Base-by-base conservation (phyloP, 371 early-diverging fungal species). In the Rhizomucor pusillus region DNA sequence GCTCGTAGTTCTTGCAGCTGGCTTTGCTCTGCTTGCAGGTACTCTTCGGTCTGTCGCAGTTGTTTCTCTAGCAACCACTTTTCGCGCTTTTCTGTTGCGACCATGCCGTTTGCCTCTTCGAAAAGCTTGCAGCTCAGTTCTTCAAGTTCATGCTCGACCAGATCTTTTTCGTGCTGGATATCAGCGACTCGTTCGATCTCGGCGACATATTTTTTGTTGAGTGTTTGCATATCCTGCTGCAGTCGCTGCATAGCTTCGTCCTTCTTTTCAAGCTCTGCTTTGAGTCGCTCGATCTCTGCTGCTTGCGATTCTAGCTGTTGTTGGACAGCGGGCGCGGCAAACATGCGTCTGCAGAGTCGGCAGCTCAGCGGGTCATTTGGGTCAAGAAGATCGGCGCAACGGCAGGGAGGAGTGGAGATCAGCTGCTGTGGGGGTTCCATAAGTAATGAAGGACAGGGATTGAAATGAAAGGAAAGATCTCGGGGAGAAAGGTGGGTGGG, bases 21-120 rank as follows among this genome's bases (percentile, higher is more conserved):
- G 55, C 75, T 71, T 29, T 82, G 79, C 69, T 91, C 90, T 19
- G 77, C 79, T 4, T 65, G 60, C 36, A 91, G 67, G 24, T 86
- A 82, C 51, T 83, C 84, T 59, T 84, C 75, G 14, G 89, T 77
- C 35, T 75, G 73, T 34, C 64, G 67, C 23, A 79, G 55, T 36
- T 78, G 68, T 18, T 75, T 56, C 51, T 85, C 81, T 3, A 81
- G 63, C 49, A 80, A 73, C 60, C 75, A 74, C 41, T 79, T 60
- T 39, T 80, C 77, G 48, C 86, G 72, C 54, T 86, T 85, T 56
- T 91, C 91, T n/a, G 73, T 69, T 3, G 89, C 86, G 7, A 93
- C 93, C 82, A 91, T 80, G 6, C 61, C 70, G 60, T 91, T 91
- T 3, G 92, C 92, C 60, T 90, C 86, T 56, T 90, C 91, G 63